Conservation (phyloP, 768 basidiomycete genomes). For the Suillus cothurnatus region DNA sequence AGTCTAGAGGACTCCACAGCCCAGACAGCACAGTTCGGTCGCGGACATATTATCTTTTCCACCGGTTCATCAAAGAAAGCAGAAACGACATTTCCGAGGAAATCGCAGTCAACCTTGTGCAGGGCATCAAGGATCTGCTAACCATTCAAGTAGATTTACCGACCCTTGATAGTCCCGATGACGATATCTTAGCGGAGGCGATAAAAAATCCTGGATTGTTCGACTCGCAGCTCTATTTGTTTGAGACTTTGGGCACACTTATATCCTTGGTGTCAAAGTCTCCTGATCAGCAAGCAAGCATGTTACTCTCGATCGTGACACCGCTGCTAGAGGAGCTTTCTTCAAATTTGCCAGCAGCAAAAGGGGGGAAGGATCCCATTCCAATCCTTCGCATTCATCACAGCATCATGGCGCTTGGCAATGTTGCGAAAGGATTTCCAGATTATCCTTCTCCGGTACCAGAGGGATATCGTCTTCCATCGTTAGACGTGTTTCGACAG, state of each 20-base stretch:
- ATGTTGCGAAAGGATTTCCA: constrained; percentile 95
- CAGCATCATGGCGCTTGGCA: constrained; percentile 91
- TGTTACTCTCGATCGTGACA: constrained; percentile 77
- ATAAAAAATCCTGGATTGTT: constrained; percentile 73
- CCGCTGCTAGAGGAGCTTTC: constrained; percentile 80
- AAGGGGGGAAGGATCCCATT: constrained; percentile 64
- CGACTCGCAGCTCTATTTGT: constrained; percentile 91
- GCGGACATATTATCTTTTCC: constrained; percentile 89
- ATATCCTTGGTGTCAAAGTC: constrained; percentile 72
- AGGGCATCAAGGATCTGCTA: constrained; percentile 76
- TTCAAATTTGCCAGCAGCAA: constrained; percentile 53
- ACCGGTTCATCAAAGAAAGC: constrained; percentile 86
- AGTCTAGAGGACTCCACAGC: constrained; percentile 82
- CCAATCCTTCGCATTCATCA: constrained; percentile 91
- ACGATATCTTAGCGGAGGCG: constrained; percentile 79
- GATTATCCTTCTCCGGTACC: constrained; percentile 77
- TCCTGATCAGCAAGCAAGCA: constrained; percentile 64
- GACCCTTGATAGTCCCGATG: constrained; percentile 69
- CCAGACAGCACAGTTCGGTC: constrained; percentile 66
- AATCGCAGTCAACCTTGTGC: constrained; percentile 70
- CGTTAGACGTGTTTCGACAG: constrained; percentile 78
- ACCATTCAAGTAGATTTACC: constrained; percentile 76
- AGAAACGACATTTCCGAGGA: constrained; percentile 75
- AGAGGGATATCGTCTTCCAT: constrained; percentile 67
- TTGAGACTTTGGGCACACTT: constrained; percentile 87